A percentile compares a stretch with the other conserved stretches of the same genome.
phyloP scores from a whole-genome alignment of 2,329 filamentous ascomycete genomes.

The Neophaeococcomyces mojaviensis region DNA sequence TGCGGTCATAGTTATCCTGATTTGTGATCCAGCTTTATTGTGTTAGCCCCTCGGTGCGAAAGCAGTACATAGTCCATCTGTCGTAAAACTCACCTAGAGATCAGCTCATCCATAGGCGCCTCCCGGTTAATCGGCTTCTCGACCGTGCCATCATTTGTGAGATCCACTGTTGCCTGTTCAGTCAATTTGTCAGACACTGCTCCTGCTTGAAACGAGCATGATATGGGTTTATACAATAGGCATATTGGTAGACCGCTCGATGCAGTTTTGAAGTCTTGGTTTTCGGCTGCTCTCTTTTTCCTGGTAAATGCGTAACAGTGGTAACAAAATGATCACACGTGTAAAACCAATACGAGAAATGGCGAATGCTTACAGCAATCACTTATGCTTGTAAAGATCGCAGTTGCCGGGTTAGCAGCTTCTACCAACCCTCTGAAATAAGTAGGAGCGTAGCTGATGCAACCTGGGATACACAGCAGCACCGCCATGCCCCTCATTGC shows the following conservation, averaged over 20 bases:
- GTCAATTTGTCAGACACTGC: background rate
- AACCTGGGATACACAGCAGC: too few species aligned
- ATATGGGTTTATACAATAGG: slow-evolving; percentile 4
- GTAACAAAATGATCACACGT: too few species aligned
- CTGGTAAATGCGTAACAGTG: too few species aligned
- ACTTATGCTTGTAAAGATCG: too few species aligned
- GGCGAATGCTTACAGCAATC: too few species aligned
- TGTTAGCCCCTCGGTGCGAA: background rate
- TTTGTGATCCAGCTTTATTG: slow-evolving; percentile 43
- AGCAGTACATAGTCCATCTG: background rate
- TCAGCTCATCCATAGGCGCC: slow-evolving; percentile 25
- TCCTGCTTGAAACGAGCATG: background rate
- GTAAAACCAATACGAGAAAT: too few species aligned
- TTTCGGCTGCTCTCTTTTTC: too few species aligned
- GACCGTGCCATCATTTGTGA: slow-evolving; percentile 18
- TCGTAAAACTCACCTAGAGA: slow-evolving; percentile 23
- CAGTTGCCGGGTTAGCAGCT: too few species aligned
- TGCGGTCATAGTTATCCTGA: slow-evolving; percentile 48
- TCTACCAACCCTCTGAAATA: too few species aligned
- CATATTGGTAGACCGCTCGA: background rate
- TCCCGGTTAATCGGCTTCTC: slow-evolving; percentile 30
- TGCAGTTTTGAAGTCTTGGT: background rate
- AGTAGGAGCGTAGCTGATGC: too few species aligned
- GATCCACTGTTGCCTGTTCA: slow-evolving; percentile 13
- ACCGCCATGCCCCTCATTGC: too few species aligned